Evolutionary conservation across 306 rosid species (phyloP).

Genomic region (Begonia fuchsioides): DNA sequence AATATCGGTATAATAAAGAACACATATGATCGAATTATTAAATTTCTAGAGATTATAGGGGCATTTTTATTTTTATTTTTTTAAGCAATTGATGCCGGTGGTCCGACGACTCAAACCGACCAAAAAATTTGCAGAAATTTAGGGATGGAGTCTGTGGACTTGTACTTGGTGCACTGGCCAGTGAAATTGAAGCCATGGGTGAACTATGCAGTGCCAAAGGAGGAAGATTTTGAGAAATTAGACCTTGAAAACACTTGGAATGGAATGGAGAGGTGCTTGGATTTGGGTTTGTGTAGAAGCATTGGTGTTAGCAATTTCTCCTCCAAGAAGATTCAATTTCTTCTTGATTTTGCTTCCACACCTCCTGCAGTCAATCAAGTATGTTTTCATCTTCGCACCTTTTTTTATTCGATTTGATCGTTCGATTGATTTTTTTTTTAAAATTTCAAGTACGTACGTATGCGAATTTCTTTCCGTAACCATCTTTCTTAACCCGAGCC

Average conservation of each 20-base stretch:
- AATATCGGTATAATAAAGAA: too few relatives aligned
- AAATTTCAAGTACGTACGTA: too few relatives aligned
- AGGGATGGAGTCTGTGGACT: constrained; percentile 66
- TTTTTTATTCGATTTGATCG: background rate
- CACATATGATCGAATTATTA: too few relatives aligned
- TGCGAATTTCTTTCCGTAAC: too few relatives aligned
- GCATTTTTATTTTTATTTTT: too few relatives aligned
- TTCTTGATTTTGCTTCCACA: constrained; percentile 46
- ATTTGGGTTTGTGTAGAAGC: constrained; percentile 59
- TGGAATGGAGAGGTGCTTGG: constrained; percentile 76
- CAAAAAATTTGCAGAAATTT: constrained; percentile 25
- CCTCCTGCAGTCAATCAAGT: constrained; percentile 82
- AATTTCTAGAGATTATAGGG: too few relatives aligned
- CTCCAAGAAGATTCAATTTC: constrained; percentile 33
- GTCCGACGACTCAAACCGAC: too few relatives aligned
- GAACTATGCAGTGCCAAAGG: constrained; percentile 49
- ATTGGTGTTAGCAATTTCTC: constrained; percentile 97
- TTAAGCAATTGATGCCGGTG: too few relatives aligned
- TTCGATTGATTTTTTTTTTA: too few relatives aligned
- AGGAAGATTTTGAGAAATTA: constrained; percentile 56
- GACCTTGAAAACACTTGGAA: constrained; percentile 64
- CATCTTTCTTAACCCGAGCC: too few relatives aligned
- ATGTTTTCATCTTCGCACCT: background rate
- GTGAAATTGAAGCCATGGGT: constrained; percentile 78
- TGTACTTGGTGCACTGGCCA: constrained; percentile 97